Evolutionary conservation across 2,329 filamentous ascomycete species (phyloP).

Genomic region (Zymoseptoria brevis): DNA sequence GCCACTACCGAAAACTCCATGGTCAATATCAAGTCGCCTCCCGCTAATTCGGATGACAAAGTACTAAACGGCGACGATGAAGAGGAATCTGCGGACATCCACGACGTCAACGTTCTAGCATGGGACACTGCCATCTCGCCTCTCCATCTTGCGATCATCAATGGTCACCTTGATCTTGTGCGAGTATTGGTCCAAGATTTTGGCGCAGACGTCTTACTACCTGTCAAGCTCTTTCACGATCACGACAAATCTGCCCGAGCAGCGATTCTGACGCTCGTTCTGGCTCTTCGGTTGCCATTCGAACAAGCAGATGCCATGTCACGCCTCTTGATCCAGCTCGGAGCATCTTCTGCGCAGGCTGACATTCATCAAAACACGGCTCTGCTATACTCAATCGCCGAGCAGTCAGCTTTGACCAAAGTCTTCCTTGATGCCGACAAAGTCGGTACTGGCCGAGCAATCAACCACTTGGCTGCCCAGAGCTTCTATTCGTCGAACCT

Average conservation of each 20-base stretch:
- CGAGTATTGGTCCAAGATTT: conserved; percentile 60
- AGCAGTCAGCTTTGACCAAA: conserved; percentile 41
- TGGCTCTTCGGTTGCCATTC: conserved; percentile 57
- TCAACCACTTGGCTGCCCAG: conserved; percentile 55
- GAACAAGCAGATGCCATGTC: conserved; percentile 60
- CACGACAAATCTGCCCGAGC: conserved; percentile 43
- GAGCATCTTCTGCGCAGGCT: conserved; percentile 65
- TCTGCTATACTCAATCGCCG: conserved; percentile 56
- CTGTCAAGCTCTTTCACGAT: conserved; percentile 56
- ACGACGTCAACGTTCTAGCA: conserved; percentile 66
- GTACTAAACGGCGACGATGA: conserved; percentile 44
- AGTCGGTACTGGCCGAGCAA: conserved; percentile 52
- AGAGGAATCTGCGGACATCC: conserved; percentile 67
- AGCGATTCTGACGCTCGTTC: conserved; percentile 60
- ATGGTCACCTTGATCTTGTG: conserved; percentile 62
- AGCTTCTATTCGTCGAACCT: conserved; percentile 27
- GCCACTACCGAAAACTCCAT: conserved; percentile 59
- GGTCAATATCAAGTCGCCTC: conserved; percentile 50
- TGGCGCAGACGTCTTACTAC: conserved; percentile 67
- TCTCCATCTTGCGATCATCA: conserved; percentile 69
- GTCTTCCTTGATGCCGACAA: conserved; percentile 47
- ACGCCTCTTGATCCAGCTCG: conserved; percentile 56
- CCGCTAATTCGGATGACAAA: conserved; percentile 31
- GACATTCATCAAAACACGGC: conserved; percentile 58
- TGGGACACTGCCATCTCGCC: conserved; percentile 72